phyloP scores from a whole-genome alignment of 2,329 filamentous ascomycete genomes.

The Penicillium sp. region DNA sequence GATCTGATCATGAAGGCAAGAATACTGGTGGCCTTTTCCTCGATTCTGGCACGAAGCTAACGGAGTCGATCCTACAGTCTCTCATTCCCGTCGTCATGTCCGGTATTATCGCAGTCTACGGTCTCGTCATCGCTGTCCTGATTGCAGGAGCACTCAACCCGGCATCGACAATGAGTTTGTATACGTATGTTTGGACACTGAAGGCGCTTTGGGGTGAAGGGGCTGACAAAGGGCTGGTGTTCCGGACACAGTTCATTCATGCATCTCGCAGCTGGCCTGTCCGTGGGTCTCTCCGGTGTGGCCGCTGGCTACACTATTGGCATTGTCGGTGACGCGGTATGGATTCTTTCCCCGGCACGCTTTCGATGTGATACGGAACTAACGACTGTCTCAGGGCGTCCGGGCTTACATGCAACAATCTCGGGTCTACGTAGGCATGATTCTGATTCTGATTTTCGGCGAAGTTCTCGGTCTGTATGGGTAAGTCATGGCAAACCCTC shows the following conservation, averaged over 20 bases:
- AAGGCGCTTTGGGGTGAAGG: conserved; percentile 7
- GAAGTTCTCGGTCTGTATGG: conserved; percentile 97
- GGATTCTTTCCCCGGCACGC: conserved; percentile 23
- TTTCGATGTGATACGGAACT: conserved; percentile 13
- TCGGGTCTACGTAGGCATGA: conserved; percentile 96
- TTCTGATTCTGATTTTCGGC: conserved; percentile 96
- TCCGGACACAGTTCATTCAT: conserved; percentile 68
- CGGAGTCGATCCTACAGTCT: conserved; percentile 35
- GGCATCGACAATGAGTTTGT: conserved; percentile 72
- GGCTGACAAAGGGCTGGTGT: conserved; percentile 16
- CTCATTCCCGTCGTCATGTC: conserved; percentile 74
- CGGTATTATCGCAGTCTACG: conserved; percentile 97
- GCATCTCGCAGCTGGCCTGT: conserved; percentile 86
- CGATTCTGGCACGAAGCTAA: conserved; percentile 15
- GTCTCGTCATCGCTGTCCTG: conserved; percentile 92
- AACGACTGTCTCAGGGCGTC: conserved; percentile 58
- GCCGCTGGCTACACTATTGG: conserved; percentile 97
- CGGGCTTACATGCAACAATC: conserved; percentile 95
- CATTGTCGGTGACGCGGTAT: conserved; percentile 83
- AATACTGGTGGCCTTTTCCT: background rate
- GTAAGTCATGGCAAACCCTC: conserved; percentile 52
- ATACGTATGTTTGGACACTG: conserved; percentile 59
- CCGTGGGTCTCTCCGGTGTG: conserved; percentile 86
- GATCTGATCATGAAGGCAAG: conserved; percentile 68
- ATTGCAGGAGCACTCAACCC: conserved; percentile 87